Base-by-base conservation (phyloP, 768 basidiomycete species). In the Tylopilus felleus region DNA sequence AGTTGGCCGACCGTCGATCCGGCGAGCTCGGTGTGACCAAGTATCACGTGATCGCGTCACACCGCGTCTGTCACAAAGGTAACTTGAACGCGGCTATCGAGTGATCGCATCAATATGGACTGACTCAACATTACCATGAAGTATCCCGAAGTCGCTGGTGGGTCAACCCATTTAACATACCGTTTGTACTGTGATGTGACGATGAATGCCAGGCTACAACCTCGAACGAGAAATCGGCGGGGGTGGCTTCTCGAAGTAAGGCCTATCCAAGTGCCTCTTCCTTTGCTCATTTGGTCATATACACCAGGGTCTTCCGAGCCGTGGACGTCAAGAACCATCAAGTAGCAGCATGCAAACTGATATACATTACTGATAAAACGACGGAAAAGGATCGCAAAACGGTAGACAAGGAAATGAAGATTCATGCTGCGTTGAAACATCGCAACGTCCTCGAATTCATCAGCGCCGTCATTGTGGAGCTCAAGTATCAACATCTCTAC, bases 381-480 rank as follows among this genome's bases (percentile, higher is more conserved):
- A 82, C 84, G 1, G 79, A 83, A 6, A 78, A 79, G 47, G 83
- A 90, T 13, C 80, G 90, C 49, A 95, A 96, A 66, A 80, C 78
- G 17, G 74, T 95, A 10, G 85, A 97, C 51, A 96, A 94, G 65
- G 97, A 99, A 69, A 94, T 97, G 75, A 82, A 88, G 28, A 84
- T 98, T 3, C 95, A 98, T 65, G 71, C 84, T 8, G 82, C 82
- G 1, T 73, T 98, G 51, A 90, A 90, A 61, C 88, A 97, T 58
- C 52, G 63, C 1, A 84, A 95, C 58, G 81, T 98, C 9, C 81
- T 99, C 35, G 85, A 92, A 64, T 92, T 98, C 62, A 65, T 94
- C 53, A 85, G 86, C 47, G 88, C 86, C 0, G 81, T 85, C 28
- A 74, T 90, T 3, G 85, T 93, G 0, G 92, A 94, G 58, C 66